Evolutionary conservation across 768 basidiomycete species (phyloP), one percentile per base, ranked within the genome.

Genomic region (Boletus rufocinnamomeus): DNA sequence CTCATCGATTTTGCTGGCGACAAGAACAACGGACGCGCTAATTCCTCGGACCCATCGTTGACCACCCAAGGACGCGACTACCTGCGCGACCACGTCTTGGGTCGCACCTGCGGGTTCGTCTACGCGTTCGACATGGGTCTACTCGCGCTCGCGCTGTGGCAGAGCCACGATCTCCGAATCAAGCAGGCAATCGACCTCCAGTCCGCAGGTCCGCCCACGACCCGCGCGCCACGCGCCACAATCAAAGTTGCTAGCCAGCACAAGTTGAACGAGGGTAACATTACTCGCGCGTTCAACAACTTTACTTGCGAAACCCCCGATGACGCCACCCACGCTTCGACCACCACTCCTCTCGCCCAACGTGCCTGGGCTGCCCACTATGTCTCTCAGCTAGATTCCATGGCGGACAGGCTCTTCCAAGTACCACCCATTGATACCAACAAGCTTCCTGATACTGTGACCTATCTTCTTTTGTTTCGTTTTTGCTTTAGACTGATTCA

Each of bases 11-110:
- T 75, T 16, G 11, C 52, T 4, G 54, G 57, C 2, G 61, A 62
- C 62, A 74, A 72, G 68, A 68, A 67, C 72, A 73, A 74, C 70
- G 69, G 57, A 66, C 72, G 66, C 69, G 73, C 30, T 69, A 63
- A 46, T 7, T 56, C 66, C 4, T 59, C 72, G 2, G n/a, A 61
- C 4, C 8, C 63, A 8, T 60, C 67, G 47, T 50, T 58, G 54
- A 50, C 52, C 32, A 56, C 63, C 23, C 25, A 46, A 9, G 72
- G 72, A 1, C 62, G 63, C 19, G 66, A 65, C 58, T 74, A 71
- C 49, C 58, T 73, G 30, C 50, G 63, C 25, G 70, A 73, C 56
- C 56, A 69, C 52, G 66, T 73, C 61, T 59, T 73, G n/a, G 55
- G 63, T 45, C 72, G 72, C 23, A 35, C 65, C 21, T 54, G 55